phyloP scores from a whole-genome alignment of 2,329 filamentous ascomycete genomes.

The Cyphellophora attinorum region DNA sequence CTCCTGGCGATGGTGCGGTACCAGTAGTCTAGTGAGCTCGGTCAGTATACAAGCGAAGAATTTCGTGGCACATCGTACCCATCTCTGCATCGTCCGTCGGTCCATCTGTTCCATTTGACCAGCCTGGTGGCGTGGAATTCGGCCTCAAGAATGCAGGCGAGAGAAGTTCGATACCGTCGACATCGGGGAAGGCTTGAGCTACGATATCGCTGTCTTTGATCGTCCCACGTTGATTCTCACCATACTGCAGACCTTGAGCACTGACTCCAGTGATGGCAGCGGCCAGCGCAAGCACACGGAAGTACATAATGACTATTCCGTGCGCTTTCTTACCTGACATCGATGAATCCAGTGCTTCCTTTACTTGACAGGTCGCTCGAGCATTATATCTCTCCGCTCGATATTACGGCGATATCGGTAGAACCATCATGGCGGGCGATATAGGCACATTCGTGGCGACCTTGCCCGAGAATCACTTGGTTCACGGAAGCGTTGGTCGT shows the following conservation, averaged over 20 bases:
- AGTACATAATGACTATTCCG: too few relatives aligned
- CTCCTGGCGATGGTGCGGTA: slow-evolving; percentile 2
- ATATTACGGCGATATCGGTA: too few relatives aligned
- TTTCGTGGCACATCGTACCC: not conserved
- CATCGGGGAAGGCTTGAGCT: slow-evolving; percentile 4
- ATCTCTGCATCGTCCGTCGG: slow-evolving; percentile 6
- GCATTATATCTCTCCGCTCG: too few relatives aligned
- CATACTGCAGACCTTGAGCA: slow-evolving; percentile 3
- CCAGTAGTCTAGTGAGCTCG: slow-evolving; percentile 1
- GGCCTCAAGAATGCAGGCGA: slow-evolving; percentile 6
- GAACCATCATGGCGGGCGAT: too few relatives aligned
- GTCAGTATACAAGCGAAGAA: not conserved
- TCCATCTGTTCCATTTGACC: slow-evolving; percentile 4
- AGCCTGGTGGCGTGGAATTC: not conserved
- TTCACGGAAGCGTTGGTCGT: too few relatives aligned
- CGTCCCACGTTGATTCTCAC: slow-evolving; percentile 4
- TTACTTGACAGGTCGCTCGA: too few relatives aligned
- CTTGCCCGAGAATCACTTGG: too few relatives aligned
- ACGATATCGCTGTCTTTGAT: slow-evolving; percentile 5
- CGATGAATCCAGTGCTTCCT: too few relatives aligned
- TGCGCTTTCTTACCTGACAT: too few relatives aligned
- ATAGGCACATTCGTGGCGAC: too few relatives aligned
- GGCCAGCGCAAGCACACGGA: not conserved
- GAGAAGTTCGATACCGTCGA: slow-evolving; percentile 4
- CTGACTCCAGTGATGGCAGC: not conserved